Evolutionary conservation across 2,329 filamentous ascomycete species (phyloP).

Genomic region (Lachnellula arida): DNA sequence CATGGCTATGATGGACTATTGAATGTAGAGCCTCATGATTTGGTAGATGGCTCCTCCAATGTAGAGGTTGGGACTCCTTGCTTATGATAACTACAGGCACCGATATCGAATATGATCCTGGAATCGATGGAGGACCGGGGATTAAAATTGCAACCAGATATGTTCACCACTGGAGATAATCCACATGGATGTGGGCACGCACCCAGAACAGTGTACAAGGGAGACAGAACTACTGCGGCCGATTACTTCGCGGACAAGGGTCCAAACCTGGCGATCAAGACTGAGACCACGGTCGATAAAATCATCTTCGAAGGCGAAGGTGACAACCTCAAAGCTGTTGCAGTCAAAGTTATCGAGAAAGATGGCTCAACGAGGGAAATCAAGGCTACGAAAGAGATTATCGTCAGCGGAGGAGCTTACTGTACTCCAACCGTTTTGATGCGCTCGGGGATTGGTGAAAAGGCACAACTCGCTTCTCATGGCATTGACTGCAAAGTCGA

Average conservation of each 20-base stretch:
- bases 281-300: slow-evolving; percentile 47
- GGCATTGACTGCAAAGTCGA: slow-evolving; percentile 50
- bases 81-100: slow-evolving; percentile 24
- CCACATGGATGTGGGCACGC: slow-evolving; percentile 53
- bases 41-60: slow-evolving; percentile 32
- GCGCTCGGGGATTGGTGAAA: slow-evolving; percentile 41
- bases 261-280: slow-evolving; percentile 37
- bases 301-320: slow-evolving; percentile 40
- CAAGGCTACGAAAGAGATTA: slow-evolving; percentile 42
- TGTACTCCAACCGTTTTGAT: slow-evolving; percentile 45
- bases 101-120: slow-evolving; percentile 51
- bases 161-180: slow-evolving; percentile 51
- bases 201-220: slow-evolving; percentile 47
- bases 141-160: slow-evolving; percentile 51
- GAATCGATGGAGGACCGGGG: slow-evolving; percentile 52
- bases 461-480: slow-evolving; percentile 36
- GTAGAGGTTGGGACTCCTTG: neutral
- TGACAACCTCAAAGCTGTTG: slow-evolving; percentile 40
- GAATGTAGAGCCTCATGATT: slow-evolving; percentile 52
- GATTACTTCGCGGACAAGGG: slow-evolving; percentile 45
- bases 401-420: slow-evolving; percentile 44
- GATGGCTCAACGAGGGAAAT: slow-evolving; percentile 37
- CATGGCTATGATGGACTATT: slow-evolving; percentile 51
- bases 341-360: slow-evolving; percentile 40
- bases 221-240: slow-evolving; percentile 47